Evolutionary conservation across 768 basidiomycete species (phyloP), one percentile per base, ranked within the genome.

Genomic region (Hygrophorus pudorinus): DNA sequence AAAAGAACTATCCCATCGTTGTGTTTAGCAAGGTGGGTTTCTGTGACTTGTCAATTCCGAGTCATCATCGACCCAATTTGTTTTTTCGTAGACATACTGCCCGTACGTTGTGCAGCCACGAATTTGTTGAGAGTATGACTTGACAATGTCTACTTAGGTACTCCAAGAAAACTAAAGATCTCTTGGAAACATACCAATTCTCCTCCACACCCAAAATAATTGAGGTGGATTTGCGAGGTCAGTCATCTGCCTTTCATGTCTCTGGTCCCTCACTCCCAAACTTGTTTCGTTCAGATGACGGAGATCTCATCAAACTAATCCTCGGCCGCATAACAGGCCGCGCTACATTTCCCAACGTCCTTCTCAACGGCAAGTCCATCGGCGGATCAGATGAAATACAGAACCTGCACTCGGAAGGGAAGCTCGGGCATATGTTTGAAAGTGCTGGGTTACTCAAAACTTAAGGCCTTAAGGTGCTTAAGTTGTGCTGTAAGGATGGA

Each of bases 21-120:
- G 77, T 90, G 10, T 88, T 90, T 54, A 88, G 85, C 68, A 90
- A 90, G 70, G 84, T 81, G 44, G 27, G 69, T 59, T 16, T n/a
- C 17, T 35, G 4, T 50, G n/a, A 27, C 38, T 39, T 11, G n/a
- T 24, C 17, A 12, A 17, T 16, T 0, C n/a, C 24, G 5, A 24
- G 31, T 8, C 9, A 41, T 20, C 31, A 20, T 34, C 14, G 14
- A 9, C 16, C 21, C 5, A 21, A 13, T 29, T 18, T 32, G 21
- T 13, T 24, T 5, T 4, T 11, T 3, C 20, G 11, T 7, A 84
- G 82, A 75, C 82, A 17, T 83, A 79, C 55, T 89, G 87, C 73
- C 77, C 75, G 84, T 87, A 56, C 51, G 79, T 72, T 16, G 21
- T 34, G 42, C 13, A 32, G 16, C 17, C 30, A 28, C 13, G n/a